Conservation (phyloP, 495 filamentous ascomycete genomes). For the Pseudevernia furfuracea region DNA sequence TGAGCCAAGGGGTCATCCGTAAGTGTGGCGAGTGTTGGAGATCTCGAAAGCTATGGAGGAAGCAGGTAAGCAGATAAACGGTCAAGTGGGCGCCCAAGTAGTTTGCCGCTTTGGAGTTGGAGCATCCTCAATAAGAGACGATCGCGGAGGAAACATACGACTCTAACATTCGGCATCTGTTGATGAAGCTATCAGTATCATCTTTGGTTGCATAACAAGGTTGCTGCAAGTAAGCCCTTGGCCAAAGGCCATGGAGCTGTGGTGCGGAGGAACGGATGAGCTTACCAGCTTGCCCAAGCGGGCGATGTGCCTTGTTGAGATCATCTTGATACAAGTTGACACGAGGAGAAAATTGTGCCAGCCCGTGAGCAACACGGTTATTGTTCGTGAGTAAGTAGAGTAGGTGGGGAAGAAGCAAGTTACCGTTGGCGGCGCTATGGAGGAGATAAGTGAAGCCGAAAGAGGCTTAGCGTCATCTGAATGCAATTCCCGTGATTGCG, state of each 20-base stretch:
- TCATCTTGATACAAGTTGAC: conserved; percentile 37
- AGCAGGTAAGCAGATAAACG: conserved; percentile 28
- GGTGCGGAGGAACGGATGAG: conserved; percentile 22
- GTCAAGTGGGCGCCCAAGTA: conserved; percentile 18
- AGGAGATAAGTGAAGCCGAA: conserved; percentile 8
- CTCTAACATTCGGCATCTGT: conserved; percentile 44
- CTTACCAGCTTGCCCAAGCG: conserved; percentile 52
- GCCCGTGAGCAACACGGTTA: background rate
- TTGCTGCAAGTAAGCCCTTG: conserved; percentile 2
- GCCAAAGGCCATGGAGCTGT: conserved; percentile 7
- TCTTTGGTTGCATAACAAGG: background rate
- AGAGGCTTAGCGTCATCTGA: background rate
- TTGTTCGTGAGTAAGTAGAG: background rate
- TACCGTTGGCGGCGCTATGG: conserved; percentile 5
- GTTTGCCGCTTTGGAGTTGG: background rate
- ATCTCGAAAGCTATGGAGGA: conserved; percentile 38
- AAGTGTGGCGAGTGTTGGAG: conserved; percentile 55
- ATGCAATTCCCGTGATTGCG: background rate
- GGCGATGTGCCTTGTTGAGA: conserved; percentile 47
- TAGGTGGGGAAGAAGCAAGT: conserved; percentile 3
- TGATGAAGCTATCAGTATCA: conserved; percentile 10
- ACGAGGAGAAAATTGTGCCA: conserved; percentile 2
- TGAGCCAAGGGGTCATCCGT: conserved; percentile 56
- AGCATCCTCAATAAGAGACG: background rate
- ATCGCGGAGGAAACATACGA: conserved; percentile 40